phyloP scores from a whole-genome alignment of 176 grass and related monocot species.

The Tillandsia leiboldiana region DNA sequence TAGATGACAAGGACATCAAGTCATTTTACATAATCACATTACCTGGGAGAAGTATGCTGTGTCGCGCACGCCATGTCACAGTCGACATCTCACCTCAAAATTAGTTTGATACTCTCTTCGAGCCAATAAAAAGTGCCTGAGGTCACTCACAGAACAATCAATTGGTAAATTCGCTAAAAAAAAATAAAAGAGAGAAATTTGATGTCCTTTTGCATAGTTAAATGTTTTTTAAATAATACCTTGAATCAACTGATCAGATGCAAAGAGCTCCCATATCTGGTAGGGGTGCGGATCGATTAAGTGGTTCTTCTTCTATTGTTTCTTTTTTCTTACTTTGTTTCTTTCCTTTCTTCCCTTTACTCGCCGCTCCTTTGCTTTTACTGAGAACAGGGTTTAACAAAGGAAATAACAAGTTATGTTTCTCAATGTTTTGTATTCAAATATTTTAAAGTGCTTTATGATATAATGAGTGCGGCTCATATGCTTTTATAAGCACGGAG shows the following conservation, averaged over 20 bases:
- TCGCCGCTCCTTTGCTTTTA: conserved; percentile 28
- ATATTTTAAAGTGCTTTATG: not conserved
- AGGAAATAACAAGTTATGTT: not conserved
- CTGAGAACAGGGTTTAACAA: not conserved
- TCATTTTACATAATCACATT: not conserved
- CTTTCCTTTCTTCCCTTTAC: conserved; percentile 37
- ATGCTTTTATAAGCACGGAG: too few species aligned
- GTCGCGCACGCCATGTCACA: not conserved
- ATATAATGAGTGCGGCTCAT: not conserved
- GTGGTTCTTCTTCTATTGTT: conserved; percentile 5
- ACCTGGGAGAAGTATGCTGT: not conserved
- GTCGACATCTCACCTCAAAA: not conserved
- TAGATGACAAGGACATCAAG: too few species aligned
- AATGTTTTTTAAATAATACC: not conserved
- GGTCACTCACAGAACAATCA: not conserved
- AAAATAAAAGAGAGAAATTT: not conserved
- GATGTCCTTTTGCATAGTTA: not conserved
- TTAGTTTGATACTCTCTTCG: not conserved
- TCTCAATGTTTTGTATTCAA: not conserved
- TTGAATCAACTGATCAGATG: conserved; percentile 31
- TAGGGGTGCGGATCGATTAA: not conserved
- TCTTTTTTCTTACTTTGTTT: conserved; percentile 44
- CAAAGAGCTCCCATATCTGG: conserved; percentile 60
- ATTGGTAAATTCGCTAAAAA: not conserved
- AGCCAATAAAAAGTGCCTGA: not conserved